These are phyloP conservation scores for Straminergon stramineum DNA, from an alignment of 225 moss, liverwort and hornwort species.

Conservation along the genomic window DNA sequence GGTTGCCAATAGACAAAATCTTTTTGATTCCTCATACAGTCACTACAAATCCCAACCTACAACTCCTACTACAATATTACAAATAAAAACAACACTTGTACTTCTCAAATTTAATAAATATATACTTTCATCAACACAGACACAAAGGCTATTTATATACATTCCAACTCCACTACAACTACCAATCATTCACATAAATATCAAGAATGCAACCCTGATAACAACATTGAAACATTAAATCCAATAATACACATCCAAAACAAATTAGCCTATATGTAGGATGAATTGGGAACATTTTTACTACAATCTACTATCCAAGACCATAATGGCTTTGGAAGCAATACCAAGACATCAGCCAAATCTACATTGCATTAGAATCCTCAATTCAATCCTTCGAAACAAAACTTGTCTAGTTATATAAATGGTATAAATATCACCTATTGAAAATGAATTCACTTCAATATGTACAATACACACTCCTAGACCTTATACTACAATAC, in stretches of 20 bases:
- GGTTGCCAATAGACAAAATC: too few species aligned
- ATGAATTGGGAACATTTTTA: background rate
- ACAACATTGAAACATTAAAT: background rate
- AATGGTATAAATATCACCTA: accelerated
- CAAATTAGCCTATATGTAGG: background rate
- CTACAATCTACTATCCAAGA: background rate
- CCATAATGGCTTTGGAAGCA: background rate
- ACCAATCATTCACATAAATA: background rate
- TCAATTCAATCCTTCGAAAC: background rate
- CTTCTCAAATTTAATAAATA: background rate
- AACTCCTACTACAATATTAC: background rate
- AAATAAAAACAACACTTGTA: background rate
- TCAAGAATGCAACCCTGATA: background rate
- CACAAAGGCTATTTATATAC: background rate
- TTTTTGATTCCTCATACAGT: accelerated
- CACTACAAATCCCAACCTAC: background rate
- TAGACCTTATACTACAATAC: background rate
- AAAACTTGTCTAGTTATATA: background rate
- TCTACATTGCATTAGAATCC: background rate
- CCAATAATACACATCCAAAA: background rate
- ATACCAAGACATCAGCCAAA: background rate
- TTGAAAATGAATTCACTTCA: background rate
- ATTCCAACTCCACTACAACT: background rate
- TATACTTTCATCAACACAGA: background rate
- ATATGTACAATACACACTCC: background rate